phyloP scores from a whole-genome alignment of 306 rosid genomes.

The Cucumis hystrix region DNA sequence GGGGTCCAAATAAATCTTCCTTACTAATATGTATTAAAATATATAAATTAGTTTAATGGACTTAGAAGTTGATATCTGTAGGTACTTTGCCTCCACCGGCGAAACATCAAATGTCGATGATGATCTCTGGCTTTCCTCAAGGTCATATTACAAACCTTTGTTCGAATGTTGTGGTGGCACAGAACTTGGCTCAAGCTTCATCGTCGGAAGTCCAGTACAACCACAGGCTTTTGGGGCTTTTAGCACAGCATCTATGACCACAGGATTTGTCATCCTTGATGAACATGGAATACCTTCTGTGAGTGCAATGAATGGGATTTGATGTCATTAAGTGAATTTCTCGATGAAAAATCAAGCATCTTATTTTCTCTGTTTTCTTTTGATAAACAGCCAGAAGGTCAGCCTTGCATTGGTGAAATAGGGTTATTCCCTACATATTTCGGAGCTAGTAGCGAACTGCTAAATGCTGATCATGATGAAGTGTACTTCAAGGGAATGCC shows the following conservation, averaged over 20 bases:
- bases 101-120: slow-evolving; percentile 75
- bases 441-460: slow-evolving; percentile 60
- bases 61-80: slow-evolving; percentile 18
- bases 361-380: slow-evolving; percentile 7
- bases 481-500: slow-evolving; percentile 86
- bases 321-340: background rate
- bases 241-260: slow-evolving; percentile 58
- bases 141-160: slow-evolving; percentile 51
- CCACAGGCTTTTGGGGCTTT: slow-evolving; percentile 83
- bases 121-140: slow-evolving; percentile 88
- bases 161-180: slow-evolving; percentile 75
- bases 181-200: slow-evolving; percentile 61
- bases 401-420: slow-evolving; percentile 66
- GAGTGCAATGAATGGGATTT: slow-evolving; percentile 7
- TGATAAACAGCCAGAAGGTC: slow-evolving; percentile 49
- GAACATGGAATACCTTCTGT: slow-evolving; percentile 65
- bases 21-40: too few species aligned
- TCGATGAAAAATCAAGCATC: background rate
- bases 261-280: slow-evolving; percentile 56
- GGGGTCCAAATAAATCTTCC: too few species aligned
- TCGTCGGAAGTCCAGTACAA: slow-evolving; percentile 49
- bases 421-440: slow-evolving; percentile 46
- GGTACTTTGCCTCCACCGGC: slow-evolving; percentile 52
- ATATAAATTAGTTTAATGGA: background rate
- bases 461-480: slow-evolving; percentile 61